Base-by-base conservation (phyloP, 768 basidiomycete genomes). In the Leccinum olivaceopallidum region DNA sequence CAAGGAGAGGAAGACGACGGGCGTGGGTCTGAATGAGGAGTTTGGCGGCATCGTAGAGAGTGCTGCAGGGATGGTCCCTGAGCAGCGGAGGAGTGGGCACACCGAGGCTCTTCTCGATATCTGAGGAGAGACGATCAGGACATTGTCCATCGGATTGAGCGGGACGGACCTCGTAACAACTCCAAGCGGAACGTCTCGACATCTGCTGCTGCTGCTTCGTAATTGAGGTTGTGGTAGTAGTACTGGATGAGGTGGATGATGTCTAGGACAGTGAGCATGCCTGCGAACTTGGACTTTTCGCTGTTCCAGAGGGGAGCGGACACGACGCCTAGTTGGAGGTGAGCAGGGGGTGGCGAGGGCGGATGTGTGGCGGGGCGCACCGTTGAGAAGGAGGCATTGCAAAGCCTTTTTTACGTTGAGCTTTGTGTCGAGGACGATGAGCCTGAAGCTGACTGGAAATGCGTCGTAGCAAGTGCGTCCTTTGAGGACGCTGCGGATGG, bases 211-310 rank as follows among this genome's bases (percentile, higher is more conserved):
- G 94, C 95, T 56, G 85, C 86, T 67, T 94, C 94, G 39, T 87
- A 87, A 34, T 90, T 87, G 2, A 83, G 78, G 13, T 89, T 92
- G 52, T 88, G 86, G 75, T 98, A 97, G 75, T 98, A 99, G 78
- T 95, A 97, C 69, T 99, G 97, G 65, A 99, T 98, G 65, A 99
- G 86, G 73, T 99, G 97, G 60, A 99, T 98, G 73, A 99, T 95
- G 75, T 99, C 97, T 59, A 94, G 85, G n/a, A 98, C 94, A 9
- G 97, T 99, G 70, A 99, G 90, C 96, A 99, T 98, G 61, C 97
- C 97, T 9, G 94, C 93, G 69, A 99, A 99, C 47, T 81, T 85
- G 5, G 93, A 95, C 61, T 85, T 86, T 64, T 94, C 92, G 74
- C 94, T 96, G 79, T 98, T 96, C 94, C 96, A 99, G 26, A 99